These are phyloP conservation scores for Boletus rubescentipes DNA, from an alignment of 768 basidiomycete genomes.

Conservation along the genomic window DNA sequence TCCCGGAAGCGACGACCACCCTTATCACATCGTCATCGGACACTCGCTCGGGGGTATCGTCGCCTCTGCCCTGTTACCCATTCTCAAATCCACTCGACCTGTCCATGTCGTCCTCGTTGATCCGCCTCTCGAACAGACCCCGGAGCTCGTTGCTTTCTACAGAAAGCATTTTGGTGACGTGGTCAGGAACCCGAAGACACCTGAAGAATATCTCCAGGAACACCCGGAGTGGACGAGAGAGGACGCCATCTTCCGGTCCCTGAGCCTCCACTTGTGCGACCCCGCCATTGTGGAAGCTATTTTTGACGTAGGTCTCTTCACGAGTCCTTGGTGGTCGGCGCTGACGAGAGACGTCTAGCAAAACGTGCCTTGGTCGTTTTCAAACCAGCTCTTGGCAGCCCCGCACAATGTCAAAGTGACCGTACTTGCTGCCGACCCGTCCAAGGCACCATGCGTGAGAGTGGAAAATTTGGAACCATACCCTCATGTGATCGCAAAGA, in stretches of 20 bases:
- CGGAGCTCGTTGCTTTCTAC: neutral
- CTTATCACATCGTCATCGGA: constrained; percentile 17
- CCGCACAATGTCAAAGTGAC: constrained; percentile 13
- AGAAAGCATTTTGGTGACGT: neutral
- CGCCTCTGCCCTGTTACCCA: constrained; percentile 10
- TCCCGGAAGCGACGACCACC: neutral
- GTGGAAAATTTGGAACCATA: constrained; percentile 6
- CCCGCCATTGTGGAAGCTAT: constrained; percentile 2
- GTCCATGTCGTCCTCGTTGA: constrained; percentile 22
- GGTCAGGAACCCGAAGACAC: neutral
- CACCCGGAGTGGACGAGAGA: neutral
- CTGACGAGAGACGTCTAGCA: constrained; percentile 10
- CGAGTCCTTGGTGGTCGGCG: neutral
- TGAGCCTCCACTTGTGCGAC: constrained; percentile 7
- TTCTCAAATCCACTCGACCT: constrained; percentile 7
- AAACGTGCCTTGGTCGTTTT: constrained; percentile 25
- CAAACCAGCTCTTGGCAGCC: neutral
- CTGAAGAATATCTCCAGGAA: neutral
- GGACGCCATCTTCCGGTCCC: neutral
- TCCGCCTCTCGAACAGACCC: constrained; percentile 6
- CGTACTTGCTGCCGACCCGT: constrained; percentile 16
- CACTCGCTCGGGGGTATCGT: constrained; percentile 23
- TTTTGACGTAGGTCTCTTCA: constrained; percentile 8
- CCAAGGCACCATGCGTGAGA: neutral
- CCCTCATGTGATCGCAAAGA: neutral